phyloP scores from a whole-genome alignment of 139 green algal genomes.

The Nannochloris sp. region DNA sequence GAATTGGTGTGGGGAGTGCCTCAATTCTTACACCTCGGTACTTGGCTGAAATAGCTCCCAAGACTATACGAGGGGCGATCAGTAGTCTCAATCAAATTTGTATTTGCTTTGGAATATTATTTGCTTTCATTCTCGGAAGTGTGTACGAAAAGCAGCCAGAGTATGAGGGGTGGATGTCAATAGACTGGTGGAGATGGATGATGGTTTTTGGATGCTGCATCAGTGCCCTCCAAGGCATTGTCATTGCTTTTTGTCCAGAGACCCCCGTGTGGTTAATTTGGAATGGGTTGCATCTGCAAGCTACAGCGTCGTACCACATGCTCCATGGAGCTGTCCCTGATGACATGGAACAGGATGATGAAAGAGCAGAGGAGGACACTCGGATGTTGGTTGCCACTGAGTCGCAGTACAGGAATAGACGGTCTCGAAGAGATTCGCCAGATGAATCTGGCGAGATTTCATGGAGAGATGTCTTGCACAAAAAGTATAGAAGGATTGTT shows the following conservation, averaged over 20 bases:
- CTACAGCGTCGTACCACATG: slow-evolving; percentile 3
- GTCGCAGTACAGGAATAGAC: background rate
- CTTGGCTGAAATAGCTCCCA: slow-evolving; percentile 64
- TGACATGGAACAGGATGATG: no score
- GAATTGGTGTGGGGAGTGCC: slow-evolving; percentile 82
- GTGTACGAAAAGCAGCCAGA: slow-evolving; percentile 46
- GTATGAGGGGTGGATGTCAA: slow-evolving; percentile 57
- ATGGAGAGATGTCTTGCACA: slow-evolving; percentile 38
- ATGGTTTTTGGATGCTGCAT: slow-evolving; percentile 67
- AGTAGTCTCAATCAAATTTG: slow-evolving; percentile 89
- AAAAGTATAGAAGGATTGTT: slow-evolving; percentile 37
- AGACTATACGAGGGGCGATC: slow-evolving; percentile 65
- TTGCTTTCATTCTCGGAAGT: slow-evolving; percentile 50
- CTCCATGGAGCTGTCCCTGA: slow-evolving; percentile 11
- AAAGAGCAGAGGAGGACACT: background rate
- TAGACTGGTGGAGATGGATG: slow-evolving; percentile 78
- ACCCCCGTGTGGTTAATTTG: slow-evolving; percentile 67
- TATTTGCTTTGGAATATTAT: slow-evolving; percentile 93
- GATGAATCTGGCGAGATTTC: slow-evolving; percentile 5
- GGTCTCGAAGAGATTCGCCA: background rate
- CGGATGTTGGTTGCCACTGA: background rate
- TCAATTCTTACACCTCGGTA: slow-evolving; percentile 78
- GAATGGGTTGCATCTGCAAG: slow-evolving; percentile 17
- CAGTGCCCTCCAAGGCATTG: slow-evolving; percentile 52
- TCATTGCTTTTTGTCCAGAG: slow-evolving; percentile 72